Percentiles rank a stretch among this genome's conserved stretches.
These are phyloP conservation scores for Pugionium cornutum DNA, from an alignment of 345 rosid genomes.

Conservation along the genomic window DNA sequence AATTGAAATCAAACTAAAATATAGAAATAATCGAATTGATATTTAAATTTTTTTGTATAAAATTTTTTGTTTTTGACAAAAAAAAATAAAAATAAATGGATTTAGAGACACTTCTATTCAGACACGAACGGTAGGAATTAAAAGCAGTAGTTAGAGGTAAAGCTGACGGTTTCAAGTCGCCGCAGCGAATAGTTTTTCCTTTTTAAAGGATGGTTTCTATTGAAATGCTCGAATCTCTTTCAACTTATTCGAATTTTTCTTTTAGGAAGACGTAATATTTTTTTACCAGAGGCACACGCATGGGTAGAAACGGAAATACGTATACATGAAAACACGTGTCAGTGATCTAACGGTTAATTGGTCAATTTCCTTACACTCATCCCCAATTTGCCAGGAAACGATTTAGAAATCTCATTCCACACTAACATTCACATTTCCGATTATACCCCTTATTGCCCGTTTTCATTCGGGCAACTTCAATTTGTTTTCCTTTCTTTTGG, in stretches of 20 bases:
- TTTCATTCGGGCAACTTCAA: slow-evolving; percentile 30
- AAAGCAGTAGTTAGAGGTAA: slow-evolving; percentile 21
- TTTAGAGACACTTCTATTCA: too few relatives aligned
- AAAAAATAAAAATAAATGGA: too few relatives aligned
- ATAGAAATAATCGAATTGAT: too few relatives aligned
- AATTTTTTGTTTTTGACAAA: too few relatives aligned
- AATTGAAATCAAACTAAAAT: too few relatives aligned
- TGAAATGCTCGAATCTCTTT: slow-evolving; percentile 30
- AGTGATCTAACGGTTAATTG: slow-evolving; percentile 10
- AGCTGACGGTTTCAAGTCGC: slow-evolving; percentile 34
- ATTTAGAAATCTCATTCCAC: neutral
- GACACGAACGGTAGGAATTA: slow-evolving; percentile 18
- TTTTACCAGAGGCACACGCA: slow-evolving; percentile 26
- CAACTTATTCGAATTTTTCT: slow-evolving; percentile 4
- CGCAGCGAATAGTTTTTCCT: slow-evolving; percentile 14
- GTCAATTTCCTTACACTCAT: neutral
- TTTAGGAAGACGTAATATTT: slow-evolving; percentile 15
- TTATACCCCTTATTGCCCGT: slow-evolving; percentile 33
- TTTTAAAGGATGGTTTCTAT: slow-evolving; percentile 25
- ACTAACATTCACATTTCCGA: neutral
- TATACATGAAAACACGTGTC: slow-evolving; percentile 17
- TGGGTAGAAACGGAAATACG: slow-evolving; percentile 22
- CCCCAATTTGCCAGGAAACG: neutral
- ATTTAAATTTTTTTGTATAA: too few relatives aligned
- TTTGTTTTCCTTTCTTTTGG: neutral